Base-by-base conservation (phyloP, 768 basidiomycete species). In the Crassisporium funariophilum region DNA sequence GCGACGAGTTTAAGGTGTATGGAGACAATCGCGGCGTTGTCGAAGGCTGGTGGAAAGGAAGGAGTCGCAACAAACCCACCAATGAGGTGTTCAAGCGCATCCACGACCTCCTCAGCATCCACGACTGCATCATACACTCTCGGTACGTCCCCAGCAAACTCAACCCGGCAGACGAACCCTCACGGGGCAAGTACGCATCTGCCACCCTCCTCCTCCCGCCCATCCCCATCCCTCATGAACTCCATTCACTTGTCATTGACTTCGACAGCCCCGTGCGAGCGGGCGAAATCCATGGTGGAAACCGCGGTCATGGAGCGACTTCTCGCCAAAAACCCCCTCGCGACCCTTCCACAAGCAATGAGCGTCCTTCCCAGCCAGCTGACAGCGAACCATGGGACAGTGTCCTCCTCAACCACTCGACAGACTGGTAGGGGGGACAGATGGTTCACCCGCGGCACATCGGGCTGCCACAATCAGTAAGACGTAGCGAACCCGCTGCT, bases 11-110 rank as follows among this genome's bases (percentile, higher is more conserved):
- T 51, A 50, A 42, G 5, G 47, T 70, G 15, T 65, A 50, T 22
- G 66, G 73, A 0, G 71, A 76, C 60, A 76, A 75, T 60, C 46
- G 35, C 29, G 69, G 72, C 1, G 67, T 76, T 5, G 60, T 75
- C 20, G 59, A 74, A 47, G 71, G 71, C 0, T 76, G 73, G 74
- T 68, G 69, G 66, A 67, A 61, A 20, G 64, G 64, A 0, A 24
- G 69, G 3, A 73, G 72, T 49, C 20, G 64, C 8, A 72, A 73
- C 48, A 8, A 9, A 3, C 27, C 38, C 1, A 56, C 60, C 35
- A 73, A 72, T 17, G 19, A 54, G 0, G 41, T 66, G 33, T 73
- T 73, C 63, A 47, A 49, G 27, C 7, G 47, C n/a, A 46, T 50
- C 10, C 53, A 65, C 36, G 13, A 29, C 10, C 2, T 54, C 49